These are phyloP conservation scores for Nakaseomyces sp. DNA, from an alignment of 1,139 yeast species.

Conservation along the genomic window DNA sequence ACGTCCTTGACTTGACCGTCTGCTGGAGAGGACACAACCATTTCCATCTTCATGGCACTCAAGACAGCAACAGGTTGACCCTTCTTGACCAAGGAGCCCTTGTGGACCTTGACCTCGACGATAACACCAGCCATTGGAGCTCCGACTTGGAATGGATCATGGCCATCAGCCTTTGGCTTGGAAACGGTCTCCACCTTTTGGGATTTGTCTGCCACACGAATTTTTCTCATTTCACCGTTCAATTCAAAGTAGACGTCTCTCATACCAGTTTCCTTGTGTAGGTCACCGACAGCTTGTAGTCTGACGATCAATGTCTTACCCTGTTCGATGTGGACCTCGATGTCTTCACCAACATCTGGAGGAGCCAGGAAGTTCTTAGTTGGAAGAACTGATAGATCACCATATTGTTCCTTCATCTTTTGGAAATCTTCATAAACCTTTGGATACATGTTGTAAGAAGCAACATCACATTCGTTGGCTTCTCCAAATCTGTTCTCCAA, in stretches of 20 bases:
- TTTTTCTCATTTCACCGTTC: conserved; percentile 97
- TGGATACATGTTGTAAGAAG: conserved; percentile 95
- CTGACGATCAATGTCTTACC: conserved; percentile 91
- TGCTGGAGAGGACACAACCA: conserved; percentile 91
- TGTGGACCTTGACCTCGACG: conserved; percentile 84
- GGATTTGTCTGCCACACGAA: conserved; percentile 78
- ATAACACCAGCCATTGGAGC: conserved; percentile 99
- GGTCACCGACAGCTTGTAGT: conserved; percentile 87
- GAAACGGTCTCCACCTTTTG: conserved; percentile 77
- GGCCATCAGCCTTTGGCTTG: conserved; percentile 82
- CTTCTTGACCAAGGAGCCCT: conserved; percentile 83
- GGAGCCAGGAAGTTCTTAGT: conserved; percentile 85
- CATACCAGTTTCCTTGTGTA: conserved; percentile 74
- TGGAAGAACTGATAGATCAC: conserved; percentile 90
- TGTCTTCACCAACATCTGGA: conserved; percentile 79
- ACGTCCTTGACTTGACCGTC: conserved; percentile 76
- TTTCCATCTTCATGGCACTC: conserved; percentile 99
- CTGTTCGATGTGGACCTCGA: conserved; percentile 80
- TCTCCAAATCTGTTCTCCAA: conserved; percentile 52
- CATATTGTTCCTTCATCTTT: conserved; percentile 65
- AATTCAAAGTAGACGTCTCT: conserved; percentile 97
- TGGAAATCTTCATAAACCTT: conserved; percentile 87
- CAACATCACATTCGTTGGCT: conserved; percentile 79
- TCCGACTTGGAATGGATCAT: conserved; percentile 86
- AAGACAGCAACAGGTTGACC: conserved; percentile 94